These are phyloP conservation scores for Rhododendron simsii DNA, from an alignment of 148 eudicot species.

Conservation along the genomic window DNA sequence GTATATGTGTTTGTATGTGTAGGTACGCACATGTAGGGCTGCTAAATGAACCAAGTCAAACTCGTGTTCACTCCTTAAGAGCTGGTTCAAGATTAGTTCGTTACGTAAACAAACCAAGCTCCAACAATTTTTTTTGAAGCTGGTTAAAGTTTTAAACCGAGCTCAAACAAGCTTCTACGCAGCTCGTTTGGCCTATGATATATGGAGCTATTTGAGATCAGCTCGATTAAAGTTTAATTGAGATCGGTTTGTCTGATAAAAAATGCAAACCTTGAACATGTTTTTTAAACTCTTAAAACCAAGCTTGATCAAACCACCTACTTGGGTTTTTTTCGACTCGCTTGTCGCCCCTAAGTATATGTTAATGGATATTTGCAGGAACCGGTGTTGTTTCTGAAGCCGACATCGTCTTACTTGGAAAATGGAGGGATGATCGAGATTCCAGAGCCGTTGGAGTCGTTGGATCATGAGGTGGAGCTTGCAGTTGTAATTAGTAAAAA, in stretches of 20 bases:
- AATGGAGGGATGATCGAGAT: conserved; percentile 93
- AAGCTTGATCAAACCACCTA: not conserved
- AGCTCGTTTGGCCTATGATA: not conserved
- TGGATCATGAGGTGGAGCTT: conserved; percentile 92
- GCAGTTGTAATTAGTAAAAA: conserved; percentile 83
- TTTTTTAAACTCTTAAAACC: not conserved
- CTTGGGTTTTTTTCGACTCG: not conserved
- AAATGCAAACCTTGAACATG: not conserved
- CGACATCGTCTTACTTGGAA: conserved; percentile 83
- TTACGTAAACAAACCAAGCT: not conserved
- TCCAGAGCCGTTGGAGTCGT: conserved; percentile 64
- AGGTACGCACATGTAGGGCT: not conserved
- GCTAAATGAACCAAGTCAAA: not conserved
- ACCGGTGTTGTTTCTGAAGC: conserved; percentile 92
- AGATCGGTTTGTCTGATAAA: not conserved
- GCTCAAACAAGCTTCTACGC: not conserved
- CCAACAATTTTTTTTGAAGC: not conserved
- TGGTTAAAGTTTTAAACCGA: not conserved
- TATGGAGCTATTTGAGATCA: not conserved
- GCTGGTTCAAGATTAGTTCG: not conserved
- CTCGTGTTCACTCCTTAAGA: not conserved
- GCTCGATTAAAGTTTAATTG: not conserved
- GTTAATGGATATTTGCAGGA: conserved; percentile 36
- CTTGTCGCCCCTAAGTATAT: not conserved
- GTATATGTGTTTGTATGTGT: not conserved